phyloP scores from a whole-genome alignment of 192 early-diverging fungal species.

The Rhizophagus clarus region DNA sequence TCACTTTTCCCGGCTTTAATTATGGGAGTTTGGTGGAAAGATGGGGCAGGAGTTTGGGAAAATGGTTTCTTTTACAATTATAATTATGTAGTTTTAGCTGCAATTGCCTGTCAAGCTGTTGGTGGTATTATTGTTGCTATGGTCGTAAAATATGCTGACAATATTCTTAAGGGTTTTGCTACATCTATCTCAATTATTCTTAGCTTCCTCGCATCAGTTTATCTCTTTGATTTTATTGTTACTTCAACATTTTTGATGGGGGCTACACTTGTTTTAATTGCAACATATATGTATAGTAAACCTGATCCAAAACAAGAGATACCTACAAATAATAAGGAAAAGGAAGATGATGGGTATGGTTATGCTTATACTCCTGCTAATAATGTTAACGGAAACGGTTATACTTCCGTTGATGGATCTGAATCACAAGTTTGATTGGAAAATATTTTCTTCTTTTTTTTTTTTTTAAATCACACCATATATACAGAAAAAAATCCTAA shows the following conservation, averaged over 20 bases:
- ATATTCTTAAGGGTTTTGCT: constrained; percentile 99
- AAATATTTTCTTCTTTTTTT: neutral
- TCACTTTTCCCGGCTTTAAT: constrained; percentile 79
- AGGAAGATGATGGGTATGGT: neutral
- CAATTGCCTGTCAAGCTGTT: constrained; percentile 86
- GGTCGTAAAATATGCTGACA: constrained; percentile 98
- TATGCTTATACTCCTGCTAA: neutral
- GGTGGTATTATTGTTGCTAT: constrained; percentile 95
- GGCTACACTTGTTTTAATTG: constrained; percentile 69
- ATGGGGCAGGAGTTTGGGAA: constrained; percentile 65
- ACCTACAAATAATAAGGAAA: neutral
- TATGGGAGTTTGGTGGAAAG: constrained; percentile 77
- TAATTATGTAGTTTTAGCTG: constrained; percentile 74
- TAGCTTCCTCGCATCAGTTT: constrained; percentile 81
- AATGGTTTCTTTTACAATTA: constrained; percentile 95
- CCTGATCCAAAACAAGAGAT: constrained; percentile 38
- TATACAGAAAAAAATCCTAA: neutral
- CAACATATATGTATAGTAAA: constrained; percentile 74
- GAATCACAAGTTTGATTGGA: neutral
- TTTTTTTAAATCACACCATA: neutral
- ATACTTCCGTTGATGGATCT: neutral
- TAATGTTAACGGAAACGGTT: neutral
- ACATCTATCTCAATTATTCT: constrained; percentile 95
- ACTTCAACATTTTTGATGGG: constrained; percentile 75
- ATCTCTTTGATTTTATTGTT: constrained; percentile 80